Percentiles rank a stretch among this genome's conserved stretches.
These are phyloP conservation scores for Calonectria pseudoreteaudii DNA, from an alignment of 2,329 filamentous ascomycete species.

Conservation along the genomic window DNA sequence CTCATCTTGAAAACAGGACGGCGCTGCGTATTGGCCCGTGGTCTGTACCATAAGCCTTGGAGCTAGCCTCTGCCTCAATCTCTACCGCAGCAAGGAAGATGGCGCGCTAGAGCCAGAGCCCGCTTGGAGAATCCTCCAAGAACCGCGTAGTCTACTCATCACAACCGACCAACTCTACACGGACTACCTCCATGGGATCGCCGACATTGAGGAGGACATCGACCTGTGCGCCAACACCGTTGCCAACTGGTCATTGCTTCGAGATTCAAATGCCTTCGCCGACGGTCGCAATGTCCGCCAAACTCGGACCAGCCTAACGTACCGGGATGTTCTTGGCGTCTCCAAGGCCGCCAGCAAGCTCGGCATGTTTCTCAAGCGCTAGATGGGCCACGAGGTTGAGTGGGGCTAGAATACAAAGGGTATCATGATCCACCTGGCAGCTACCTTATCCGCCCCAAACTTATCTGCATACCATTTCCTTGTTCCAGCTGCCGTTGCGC, in stretches of 20 bases:
- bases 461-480: slow-evolving; percentile 82
- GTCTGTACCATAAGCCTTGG: slow-evolving; percentile 93
- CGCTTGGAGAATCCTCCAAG: slow-evolving; percentile 77
- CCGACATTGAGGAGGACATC: slow-evolving; percentile 73
- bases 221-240: slow-evolving; percentile 71
- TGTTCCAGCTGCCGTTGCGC: slow-evolving; percentile 82
- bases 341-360: slow-evolving; percentile 78
- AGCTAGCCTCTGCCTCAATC: slow-evolving; percentile 79
- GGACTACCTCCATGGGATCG: slow-evolving; percentile 80
- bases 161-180: slow-evolving; percentile 77
- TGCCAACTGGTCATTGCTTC: slow-evolving; percentile 78
- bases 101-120: slow-evolving; percentile 66
- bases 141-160: slow-evolving; percentile 83
- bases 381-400: slow-evolving; percentile 35
- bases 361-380: slow-evolving; percentile 60
- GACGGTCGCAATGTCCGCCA: slow-evolving; percentile 68
- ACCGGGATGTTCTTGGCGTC: slow-evolving; percentile 87
- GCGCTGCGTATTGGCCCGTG: slow-evolving; percentile 84
- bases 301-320: slow-evolving; percentile 80
- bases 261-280: slow-evolving; percentile 57
- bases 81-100: slow-evolving; percentile 74
- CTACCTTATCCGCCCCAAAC: slow-evolving; percentile 76
- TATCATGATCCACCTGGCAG: slow-evolving; percentile 79
- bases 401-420: slow-evolving; percentile 70
- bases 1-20: slow-evolving; percentile 69